A percentile compares a stretch with the other conserved stretches of the same genome.
Evolutionary conservation across 495 filamentous ascomycete species (phyloP).

Genomic region (Cryomyces antarcticus): DNA sequence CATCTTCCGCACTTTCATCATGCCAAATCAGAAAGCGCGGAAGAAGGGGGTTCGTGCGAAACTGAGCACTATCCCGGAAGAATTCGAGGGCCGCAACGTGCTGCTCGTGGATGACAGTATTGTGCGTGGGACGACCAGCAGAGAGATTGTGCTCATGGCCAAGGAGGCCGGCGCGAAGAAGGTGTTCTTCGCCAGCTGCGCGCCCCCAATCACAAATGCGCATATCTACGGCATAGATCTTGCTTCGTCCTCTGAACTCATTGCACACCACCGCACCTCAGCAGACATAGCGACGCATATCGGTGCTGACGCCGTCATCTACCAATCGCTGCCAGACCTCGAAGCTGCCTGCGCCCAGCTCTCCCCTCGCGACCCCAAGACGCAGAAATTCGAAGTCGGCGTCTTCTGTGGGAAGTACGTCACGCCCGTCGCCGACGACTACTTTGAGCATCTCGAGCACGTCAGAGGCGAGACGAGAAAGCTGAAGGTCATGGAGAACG

Average conservation of each 20-base stretch:
- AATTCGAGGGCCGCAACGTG: constrained; percentile 72
- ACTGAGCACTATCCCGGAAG: constrained; percentile 66
- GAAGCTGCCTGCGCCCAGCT: constrained; percentile 61
- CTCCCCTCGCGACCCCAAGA: constrained; percentile 30
- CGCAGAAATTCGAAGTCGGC: constrained; percentile 68
- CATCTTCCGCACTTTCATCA: constrained; percentile 90
- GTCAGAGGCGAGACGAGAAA: constrained; percentile 55
- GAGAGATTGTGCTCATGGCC: constrained; percentile 89
- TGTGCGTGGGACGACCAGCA: constrained; percentile 74
- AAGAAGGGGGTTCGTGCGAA: constrained; percentile 63
- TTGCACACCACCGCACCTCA: constrained; percentile 58
- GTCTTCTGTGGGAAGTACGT: constrained; percentile 88
- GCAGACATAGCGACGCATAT: constrained; percentile 57
- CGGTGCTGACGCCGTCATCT: constrained; percentile 81
- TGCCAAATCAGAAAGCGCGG: constrained; percentile 69
- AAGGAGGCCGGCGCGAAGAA: constrained; percentile 76
- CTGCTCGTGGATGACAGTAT: constrained; percentile 85
- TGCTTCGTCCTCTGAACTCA: constrained; percentile 60
- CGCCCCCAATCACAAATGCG: constrained; percentile 64
- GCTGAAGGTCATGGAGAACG: constrained; percentile 46
- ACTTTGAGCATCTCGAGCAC: constrained; percentile 70
- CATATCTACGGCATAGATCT: constrained; percentile 84
- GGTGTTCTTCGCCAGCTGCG: constrained; percentile 77
- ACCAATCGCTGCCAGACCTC: constrained; percentile 68
- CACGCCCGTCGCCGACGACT: constrained; percentile 62